A percentile compares a stretch with the other conserved stretches of the same genome.
Evolutionary conservation across 192 early-diverging fungal species (phyloP).

Genomic region (Geranomyces variabilis): DNA sequence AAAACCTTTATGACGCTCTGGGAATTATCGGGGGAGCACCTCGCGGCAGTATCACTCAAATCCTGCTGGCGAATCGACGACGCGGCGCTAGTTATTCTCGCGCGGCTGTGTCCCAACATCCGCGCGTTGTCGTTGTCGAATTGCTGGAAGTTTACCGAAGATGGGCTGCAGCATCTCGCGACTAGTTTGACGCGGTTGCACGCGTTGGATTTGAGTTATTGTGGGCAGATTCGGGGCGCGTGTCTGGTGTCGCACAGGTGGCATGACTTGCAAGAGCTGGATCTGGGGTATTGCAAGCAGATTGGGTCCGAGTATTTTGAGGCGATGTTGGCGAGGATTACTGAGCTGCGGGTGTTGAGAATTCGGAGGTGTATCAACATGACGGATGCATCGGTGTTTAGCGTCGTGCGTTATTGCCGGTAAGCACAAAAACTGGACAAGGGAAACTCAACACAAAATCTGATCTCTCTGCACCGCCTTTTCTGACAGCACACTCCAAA

Average conservation of each 20-base stretch:
- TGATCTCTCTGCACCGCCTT: conserved; percentile 22
- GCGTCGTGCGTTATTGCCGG: conserved; percentile 55
- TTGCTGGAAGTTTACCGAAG: conserved; percentile 61
- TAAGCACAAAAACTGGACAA: neutral
- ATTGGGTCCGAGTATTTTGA: conserved; percentile 54
- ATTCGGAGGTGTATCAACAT: conserved; percentile 50
- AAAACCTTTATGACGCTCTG: conserved; percentile 25
- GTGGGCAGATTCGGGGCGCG: conserved; percentile 52
- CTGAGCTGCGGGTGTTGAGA: conserved; percentile 42
- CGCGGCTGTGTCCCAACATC: conserved; percentile 47
- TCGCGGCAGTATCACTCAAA: conserved; percentile 34
- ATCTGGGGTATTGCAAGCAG: conserved; percentile 58
- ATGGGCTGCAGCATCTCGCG: conserved; percentile 42
- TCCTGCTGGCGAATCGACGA: conserved; percentile 51
- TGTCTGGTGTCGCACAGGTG: conserved; percentile 49
- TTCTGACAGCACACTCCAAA: conserved; percentile 30
- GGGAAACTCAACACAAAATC: neutral
- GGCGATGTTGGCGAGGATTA: conserved; percentile 43
- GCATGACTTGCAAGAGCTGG: conserved; percentile 38
- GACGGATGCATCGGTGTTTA: conserved; percentile 56
- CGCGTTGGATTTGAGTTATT: conserved; percentile 52
- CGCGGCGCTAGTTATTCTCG: conserved; percentile 40
- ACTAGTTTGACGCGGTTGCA: conserved; percentile 27
- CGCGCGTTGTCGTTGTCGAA: conserved; percentile 44
- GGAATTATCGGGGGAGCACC: conserved; percentile 29